Evolutionary conservation across 257 asterid species (phyloP).

Genomic region (Penstemon barbatus): DNA sequence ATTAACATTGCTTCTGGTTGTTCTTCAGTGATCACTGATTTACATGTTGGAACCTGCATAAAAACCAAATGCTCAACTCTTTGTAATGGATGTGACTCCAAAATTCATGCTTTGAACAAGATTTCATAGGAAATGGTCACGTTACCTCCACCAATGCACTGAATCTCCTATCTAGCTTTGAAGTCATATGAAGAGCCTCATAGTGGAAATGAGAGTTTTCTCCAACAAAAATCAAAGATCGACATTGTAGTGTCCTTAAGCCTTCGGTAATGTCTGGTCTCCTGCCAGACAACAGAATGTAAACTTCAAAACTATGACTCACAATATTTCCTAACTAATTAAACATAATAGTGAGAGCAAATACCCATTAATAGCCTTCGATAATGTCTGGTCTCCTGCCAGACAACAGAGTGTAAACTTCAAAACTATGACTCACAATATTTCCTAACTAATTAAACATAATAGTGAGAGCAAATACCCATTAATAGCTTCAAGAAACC

Average conservation of each 20-base stretch:
- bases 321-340: no score
- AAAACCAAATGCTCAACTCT: no score
- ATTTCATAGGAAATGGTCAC: no score
- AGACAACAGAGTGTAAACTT: no score
- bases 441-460: no score
- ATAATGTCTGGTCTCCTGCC: no score
- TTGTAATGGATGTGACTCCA: no score
- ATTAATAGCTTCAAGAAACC: conserved; percentile 80
- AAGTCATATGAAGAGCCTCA: conserved; percentile 68
- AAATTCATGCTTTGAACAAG: no score
- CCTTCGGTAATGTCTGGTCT: conserved; percentile 77
- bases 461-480: no score
- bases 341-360: not conserved
- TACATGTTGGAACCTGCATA: conserved; percentile 77
- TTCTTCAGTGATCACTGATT: conserved; percentile 94
- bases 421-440: no score
- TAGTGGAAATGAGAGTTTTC: conserved; percentile 75
- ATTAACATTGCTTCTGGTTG: conserved; percentile 92
- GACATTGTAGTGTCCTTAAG: conserved; percentile 64
- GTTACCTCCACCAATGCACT: conserved; percentile 92
- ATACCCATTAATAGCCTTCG: no score
- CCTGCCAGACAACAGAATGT: conserved; percentile 35
- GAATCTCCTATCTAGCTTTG: conserved; percentile 74
- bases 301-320: no score
- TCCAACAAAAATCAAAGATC: conserved; percentile 85